Conservation (phyloP, 1,139 yeast genomes). For the Nakaseomyces glabratus region DNA sequence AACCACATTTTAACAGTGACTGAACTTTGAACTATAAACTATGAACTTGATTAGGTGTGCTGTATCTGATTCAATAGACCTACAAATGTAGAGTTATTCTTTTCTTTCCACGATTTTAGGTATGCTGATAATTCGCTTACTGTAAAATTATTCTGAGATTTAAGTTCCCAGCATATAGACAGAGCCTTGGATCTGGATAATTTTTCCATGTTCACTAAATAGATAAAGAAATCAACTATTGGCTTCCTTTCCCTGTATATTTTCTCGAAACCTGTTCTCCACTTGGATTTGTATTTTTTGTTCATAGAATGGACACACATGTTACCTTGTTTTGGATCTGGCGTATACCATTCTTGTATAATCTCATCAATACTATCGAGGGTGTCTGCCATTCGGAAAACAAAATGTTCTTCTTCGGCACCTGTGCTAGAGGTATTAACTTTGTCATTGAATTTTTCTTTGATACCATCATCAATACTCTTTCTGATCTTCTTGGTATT, state of each 20-base stretch:
- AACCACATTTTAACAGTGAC: too few species aligned
- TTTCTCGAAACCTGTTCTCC: slow-evolving; percentile 22
- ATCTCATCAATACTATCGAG: slow-evolving; percentile 22
- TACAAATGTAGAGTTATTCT: slow-evolving; percentile 16
- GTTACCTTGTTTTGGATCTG: slow-evolving; percentile 22
- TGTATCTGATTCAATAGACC: slow-evolving; percentile 15
- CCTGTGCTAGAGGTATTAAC: background rate
- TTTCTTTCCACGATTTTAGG: slow-evolving; percentile 22
- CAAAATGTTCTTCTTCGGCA: background rate
- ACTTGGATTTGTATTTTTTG: slow-evolving; percentile 21
- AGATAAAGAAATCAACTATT: slow-evolving; percentile 27
- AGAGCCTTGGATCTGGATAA: slow-evolving; percentile 5
- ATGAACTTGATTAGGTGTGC: too few species aligned
- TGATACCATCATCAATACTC: background rate
- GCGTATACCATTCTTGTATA: slow-evolving; percentile 30
- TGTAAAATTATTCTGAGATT: slow-evolving; percentile 9
- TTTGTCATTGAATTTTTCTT: background rate
- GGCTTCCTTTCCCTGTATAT: slow-evolving; percentile 25
- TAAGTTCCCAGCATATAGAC: slow-evolving; percentile 4
- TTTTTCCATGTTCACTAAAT: slow-evolving; percentile 20
- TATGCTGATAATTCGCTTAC: slow-evolving; percentile 15
- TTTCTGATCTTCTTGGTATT: background rate
- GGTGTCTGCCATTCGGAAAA: slow-evolving; percentile 15
- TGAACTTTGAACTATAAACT: too few species aligned
- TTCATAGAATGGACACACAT: slow-evolving; percentile 30